Evolutionary conservation across 192 early-diverging fungal genomes (phyloP).

Genomic region (Martensiomyces pterosporus): DNA sequence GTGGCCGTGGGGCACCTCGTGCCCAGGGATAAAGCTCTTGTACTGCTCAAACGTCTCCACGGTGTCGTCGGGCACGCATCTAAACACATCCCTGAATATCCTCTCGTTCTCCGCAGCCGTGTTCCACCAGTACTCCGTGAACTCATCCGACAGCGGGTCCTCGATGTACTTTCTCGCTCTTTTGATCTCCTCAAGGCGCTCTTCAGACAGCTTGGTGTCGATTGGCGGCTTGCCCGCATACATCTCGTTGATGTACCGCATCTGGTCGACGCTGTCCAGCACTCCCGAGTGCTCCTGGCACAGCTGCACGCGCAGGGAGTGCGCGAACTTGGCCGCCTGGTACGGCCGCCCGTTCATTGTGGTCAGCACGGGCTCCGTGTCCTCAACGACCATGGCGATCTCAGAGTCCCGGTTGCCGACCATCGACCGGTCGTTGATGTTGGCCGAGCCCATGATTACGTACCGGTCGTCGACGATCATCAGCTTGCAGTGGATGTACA

Average conservation of each 20-base stretch:
- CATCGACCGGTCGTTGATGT: constrained; percentile 91
- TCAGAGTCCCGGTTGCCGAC: constrained; percentile 83
- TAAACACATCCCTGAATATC: constrained; percentile 76
- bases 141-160: constrained; percentile 67
- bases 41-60: constrained; percentile 60
- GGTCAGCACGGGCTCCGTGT: constrained; percentile 60
- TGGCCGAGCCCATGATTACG: constrained; percentile 82
- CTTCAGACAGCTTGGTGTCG: constrained; percentile 16
- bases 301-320: constrained; percentile 67
- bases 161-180: constrained; percentile 31
- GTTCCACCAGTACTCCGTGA: constrained; percentile 58
- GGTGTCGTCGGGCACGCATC: constrained; percentile 81
- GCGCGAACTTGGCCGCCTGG: constrained; percentile 69
- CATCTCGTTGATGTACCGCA: constrained; percentile 38
- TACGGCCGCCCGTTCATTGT: constrained; percentile 74
- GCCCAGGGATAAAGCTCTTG: constrained; percentile 44
- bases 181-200: constrained; percentile 4
- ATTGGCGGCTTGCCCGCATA: constrained; percentile 41
- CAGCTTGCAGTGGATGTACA: constrained; percentile 85
- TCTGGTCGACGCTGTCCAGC: constrained; percentile 49
- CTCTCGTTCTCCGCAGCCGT: constrained; percentile 65
- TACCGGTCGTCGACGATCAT: constrained; percentile 84
- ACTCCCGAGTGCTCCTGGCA: constrained; percentile 83
- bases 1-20: constrained; percentile 41
- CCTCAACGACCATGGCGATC: constrained; percentile 79